phyloP scores from a whole-genome alignment of 148 eudicot genomes.

The Hydrangea macrophylla region DNA sequence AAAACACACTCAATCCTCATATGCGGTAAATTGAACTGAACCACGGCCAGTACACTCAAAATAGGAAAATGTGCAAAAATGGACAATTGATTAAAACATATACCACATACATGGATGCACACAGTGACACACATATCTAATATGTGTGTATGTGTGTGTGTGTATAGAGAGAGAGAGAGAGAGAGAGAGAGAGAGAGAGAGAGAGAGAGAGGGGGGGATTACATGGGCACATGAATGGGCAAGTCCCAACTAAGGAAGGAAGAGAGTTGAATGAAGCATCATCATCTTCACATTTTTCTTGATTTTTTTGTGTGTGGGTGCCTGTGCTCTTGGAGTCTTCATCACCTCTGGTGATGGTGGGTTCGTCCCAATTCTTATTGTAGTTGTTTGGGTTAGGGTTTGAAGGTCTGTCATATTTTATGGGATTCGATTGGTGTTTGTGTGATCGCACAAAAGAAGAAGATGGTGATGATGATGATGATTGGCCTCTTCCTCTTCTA shows the following conservation, averaged over 20 bases:
- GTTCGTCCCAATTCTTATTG: background rate
- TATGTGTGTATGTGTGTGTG: too few species aligned
- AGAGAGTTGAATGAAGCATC: background rate
- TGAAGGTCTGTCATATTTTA: background rate
- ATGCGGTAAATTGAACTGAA: too few species aligned
- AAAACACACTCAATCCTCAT: background rate
- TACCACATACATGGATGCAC: background rate
- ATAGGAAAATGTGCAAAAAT: background rate
- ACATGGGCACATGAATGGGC: constrained; percentile 98
- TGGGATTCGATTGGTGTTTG: constrained; percentile 3
- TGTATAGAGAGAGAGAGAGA: too few species aligned
- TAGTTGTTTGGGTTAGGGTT: background rate
- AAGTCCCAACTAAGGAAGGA: constrained; percentile 65
- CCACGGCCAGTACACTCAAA: background rate
- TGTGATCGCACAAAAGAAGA: background rate
- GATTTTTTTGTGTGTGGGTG: background rate
- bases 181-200: background rate
- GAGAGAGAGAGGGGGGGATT: background rate
- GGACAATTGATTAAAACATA: background rate
- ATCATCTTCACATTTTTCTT: constrained; percentile 18
- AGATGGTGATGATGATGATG: constrained; percentile 6
- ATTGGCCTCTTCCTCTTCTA: background rate
- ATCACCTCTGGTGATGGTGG: background rate
- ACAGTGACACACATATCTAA: background rate
- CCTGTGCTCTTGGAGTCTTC: background rate